Evolutionary conservation across 208 protist genomes (phyloP).

Genomic region (Acanthamoeba healyi): DNA sequence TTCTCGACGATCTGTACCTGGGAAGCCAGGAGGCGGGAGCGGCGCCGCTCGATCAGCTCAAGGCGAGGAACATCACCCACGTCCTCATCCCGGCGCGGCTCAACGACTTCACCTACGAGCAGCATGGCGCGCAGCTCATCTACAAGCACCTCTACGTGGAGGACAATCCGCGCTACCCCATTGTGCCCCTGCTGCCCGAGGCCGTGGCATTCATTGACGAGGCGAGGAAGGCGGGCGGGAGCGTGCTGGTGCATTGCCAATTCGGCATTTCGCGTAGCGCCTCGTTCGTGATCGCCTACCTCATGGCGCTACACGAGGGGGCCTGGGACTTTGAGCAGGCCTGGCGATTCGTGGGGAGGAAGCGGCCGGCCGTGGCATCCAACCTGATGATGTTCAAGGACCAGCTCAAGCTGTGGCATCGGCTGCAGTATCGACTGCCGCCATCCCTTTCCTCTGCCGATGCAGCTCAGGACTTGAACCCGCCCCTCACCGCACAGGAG

Average conservation of each 20-base stretch:
- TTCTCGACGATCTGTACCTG: conserved; percentile 9
- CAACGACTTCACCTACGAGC: neutral
- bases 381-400: conserved; percentile 25
- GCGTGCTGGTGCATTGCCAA: conserved; percentile 40
- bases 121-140: neutral
- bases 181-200: conserved; percentile 33
- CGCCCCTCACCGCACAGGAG: neutral
- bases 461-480: neutral
- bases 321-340: conserved; percentile 32
- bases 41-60: conserved; percentile 18
- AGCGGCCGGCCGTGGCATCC: neutral
- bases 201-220: conserved; percentile 49
- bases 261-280: conserved; percentile 52
- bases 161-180: conserved; percentile 26
- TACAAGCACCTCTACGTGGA: conserved; percentile 42
- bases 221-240: neutral
- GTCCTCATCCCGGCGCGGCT: neutral
- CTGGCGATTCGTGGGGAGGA: conserved; percentile 7
- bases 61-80: conserved; percentile 27
- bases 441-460: neutral
- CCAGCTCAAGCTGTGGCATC: conserved; percentile 18
- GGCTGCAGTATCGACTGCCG: neutral
- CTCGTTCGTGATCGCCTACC: conserved; percentile 54
- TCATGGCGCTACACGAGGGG: conserved; percentile 4
- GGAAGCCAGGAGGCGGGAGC: conserved; percentile 27